These are phyloP conservation scores for Lentinula boryana DNA, from an alignment of 768 basidiomycete genomes.

Conservation along the genomic window DNA sequence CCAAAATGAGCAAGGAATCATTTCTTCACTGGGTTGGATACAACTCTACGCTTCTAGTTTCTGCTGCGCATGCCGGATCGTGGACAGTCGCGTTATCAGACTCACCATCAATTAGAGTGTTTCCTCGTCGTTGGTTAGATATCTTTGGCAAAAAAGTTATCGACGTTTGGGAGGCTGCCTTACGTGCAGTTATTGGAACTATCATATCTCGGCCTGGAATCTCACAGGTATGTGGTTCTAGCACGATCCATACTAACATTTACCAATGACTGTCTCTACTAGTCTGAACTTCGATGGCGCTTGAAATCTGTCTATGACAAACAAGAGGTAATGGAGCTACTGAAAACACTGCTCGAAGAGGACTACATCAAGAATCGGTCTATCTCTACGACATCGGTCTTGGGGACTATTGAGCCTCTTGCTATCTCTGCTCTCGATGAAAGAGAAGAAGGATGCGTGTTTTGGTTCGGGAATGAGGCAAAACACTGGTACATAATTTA, in stretches of 20 bases:
- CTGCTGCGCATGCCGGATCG: constrained; percentile 38
- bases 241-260: neutral
- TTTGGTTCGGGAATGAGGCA: constrained; percentile 51
- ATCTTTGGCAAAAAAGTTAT: constrained; percentile 54
- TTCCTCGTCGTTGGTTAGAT: constrained; percentile 76
- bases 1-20: constrained; percentile 36
- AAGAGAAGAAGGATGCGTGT: constrained; percentile 41
- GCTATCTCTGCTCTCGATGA: constrained; percentile 37
- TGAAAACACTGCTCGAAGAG: constrained; percentile 48
- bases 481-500: constrained; percentile 67
- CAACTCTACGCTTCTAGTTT: constrained; percentile 45
- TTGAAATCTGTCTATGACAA: constrained; percentile 69
- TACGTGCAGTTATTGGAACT: constrained; percentile 61
- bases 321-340: constrained; percentile 63
- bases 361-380: constrained; percentile 36
- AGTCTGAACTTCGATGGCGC: constrained; percentile 71
- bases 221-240: constrained; percentile 48
- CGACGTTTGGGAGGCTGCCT: constrained; percentile 68
- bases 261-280: constrained; percentile 5
- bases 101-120: constrained; percentile 35
- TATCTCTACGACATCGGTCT: constrained; percentile 13
- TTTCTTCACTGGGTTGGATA: constrained; percentile 70
- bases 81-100: constrained; percentile 57
- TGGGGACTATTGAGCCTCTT: constrained; percentile 12
- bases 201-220: constrained; percentile 70